These are phyloP conservation scores for Gossypium schwendimanii DNA, from an alignment of 441 rosid species.

Conservation along the genomic window DNA sequence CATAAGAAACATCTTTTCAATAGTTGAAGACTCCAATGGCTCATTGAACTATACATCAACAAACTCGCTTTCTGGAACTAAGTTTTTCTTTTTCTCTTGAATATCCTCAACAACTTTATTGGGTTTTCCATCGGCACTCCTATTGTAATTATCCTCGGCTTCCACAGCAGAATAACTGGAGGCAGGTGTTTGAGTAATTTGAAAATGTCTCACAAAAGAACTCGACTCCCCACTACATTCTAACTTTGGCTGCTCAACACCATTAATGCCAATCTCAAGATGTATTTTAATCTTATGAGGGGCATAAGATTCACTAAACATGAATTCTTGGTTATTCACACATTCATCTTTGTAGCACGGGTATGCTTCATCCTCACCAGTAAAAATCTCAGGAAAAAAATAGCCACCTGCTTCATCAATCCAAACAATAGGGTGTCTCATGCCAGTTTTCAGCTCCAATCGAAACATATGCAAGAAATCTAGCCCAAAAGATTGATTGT, in stretches of 20 bases:
- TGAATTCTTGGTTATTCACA: constrained; percentile 23
- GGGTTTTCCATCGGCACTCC: constrained; percentile 32
- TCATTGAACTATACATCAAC: constrained; percentile 27
- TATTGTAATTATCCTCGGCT: constrained; percentile 43
- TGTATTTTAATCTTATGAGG: constrained; percentile 68
- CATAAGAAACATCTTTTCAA: constrained; percentile 39
- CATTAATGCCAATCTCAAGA: constrained; percentile 75
- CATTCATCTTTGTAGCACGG: constrained; percentile 31
- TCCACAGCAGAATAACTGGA: constrained; percentile 23
- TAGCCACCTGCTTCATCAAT: constrained; percentile 70
- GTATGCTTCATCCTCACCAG: constrained; percentile 29
- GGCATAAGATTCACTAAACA: constrained; percentile 21
- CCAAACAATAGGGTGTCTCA: constrained; percentile 74
- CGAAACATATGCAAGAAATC: constrained; percentile 81
- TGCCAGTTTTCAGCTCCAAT: constrained; percentile 55
- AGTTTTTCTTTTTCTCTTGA: constrained; percentile 18
- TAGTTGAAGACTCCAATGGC: constrained; percentile 35
- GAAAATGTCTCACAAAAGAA: constrained; percentile 38
- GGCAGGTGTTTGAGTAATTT: constrained; percentile 31
- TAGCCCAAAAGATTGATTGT: constrained; percentile 43
- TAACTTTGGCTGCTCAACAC: constrained; percentile 40
- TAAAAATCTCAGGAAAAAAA: constrained; percentile 68
- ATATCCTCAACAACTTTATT: constrained; percentile 29
- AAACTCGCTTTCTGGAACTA: constrained; percentile 10
- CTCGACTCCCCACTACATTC: constrained; percentile 79